Evolutionary conservation across 768 basidiomycete genomes (phyloP), one percentile per base, ranked within the genome.

Genomic region (Suillus subaureus): DNA sequence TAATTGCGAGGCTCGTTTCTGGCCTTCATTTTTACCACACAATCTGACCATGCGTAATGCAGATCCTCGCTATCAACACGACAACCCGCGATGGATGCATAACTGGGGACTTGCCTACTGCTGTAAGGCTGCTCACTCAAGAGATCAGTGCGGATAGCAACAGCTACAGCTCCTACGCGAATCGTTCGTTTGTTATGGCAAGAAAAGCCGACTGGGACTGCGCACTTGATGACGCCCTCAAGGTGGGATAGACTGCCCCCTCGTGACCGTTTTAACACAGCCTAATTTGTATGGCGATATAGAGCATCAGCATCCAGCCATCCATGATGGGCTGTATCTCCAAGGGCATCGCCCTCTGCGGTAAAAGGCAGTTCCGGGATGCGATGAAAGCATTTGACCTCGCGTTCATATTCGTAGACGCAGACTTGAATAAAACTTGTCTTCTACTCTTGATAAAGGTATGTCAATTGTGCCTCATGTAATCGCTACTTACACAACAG

Each of bases 311-410:
- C 4, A 57, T 57, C 9, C 55, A 37, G n/a, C 55, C 55, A 6
- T 57, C 55, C 1, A 23, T 57, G n/a, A 37, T 37, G 35, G 55
- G 55, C 35, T 57, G 7, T 57, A 37, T 57, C n/a, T 37, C 55
- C 35, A 57, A 57, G 7, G 55, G 55, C 35, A 57, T 57, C 6
- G 35, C 55, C 1, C 55, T 6, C n/a, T 57, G 55, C 6, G 55
- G 55, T n/a, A 57, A 57, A 57, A 13, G 7, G 11, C 55, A 57
- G 6, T 37, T 57, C 13, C 7, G n/a, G 7, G 35, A 57, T 1
- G 55, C 55, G 8, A 57, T 23, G 55, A 57, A 37, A 57, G 55
- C 35, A 23, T 57, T 57, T 37, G 55, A 57, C n/a, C 55, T 57
- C 15, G 55, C 35, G 0, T 57, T 57, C n/a, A 37, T 57, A 35